Evolutionary conservation across 306 rosid species (phyloP), one percentile per base, ranked within the genome.

Genomic region (Styphnolobium japonicum): DNA sequence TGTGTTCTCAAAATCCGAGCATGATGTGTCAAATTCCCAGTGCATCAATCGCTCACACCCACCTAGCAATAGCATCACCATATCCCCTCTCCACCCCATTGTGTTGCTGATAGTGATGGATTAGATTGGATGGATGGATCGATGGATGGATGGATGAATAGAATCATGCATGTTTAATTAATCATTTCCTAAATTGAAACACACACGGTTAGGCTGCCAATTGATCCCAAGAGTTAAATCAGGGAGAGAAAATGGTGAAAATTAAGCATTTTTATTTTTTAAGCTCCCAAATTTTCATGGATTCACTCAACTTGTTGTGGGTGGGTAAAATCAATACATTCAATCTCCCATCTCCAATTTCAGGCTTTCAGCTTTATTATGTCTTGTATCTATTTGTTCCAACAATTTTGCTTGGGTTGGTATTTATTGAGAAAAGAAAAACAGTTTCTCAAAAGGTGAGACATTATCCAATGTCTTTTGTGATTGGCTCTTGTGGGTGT

Each of bases 1-100:
- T 62, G n/a, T n/a, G 83, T 66, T 85, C 94, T 89, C 87, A 90
- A 89, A 92, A 85, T 89, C 79, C 85, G 94, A 90, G 98, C 96
- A 83, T 87, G 95, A 87, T 89, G 90, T 87, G 97, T 92, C 97
- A 92, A 89, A 89, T 81, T 90, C 85, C 68, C 75, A 87, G 88
- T 87, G 86, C 85, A 89, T 87, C 93, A 88, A 84, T 90, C 86
- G 25, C 80, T 75, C 77, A 73, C 72, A 8, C 18, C 39, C 36
- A 16, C 70, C 29, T 55, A 39, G 58, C n/a, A n/a, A n/a, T n/a
- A n/a, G n/a, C 83, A 73, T 67, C 79, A 33, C 77, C 81, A 16
- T 29, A 67, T 49, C n/a, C 49, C 16, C n/a, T n/a, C n/a, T n/a
- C n/a, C 36, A 15, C 10, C 68, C 55, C 73, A n/a, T n/a, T n/a